phyloP scores from a whole-genome alignment of 495 filamentous ascomycete genomes.

The Saxophila tyrrhenica region DNA sequence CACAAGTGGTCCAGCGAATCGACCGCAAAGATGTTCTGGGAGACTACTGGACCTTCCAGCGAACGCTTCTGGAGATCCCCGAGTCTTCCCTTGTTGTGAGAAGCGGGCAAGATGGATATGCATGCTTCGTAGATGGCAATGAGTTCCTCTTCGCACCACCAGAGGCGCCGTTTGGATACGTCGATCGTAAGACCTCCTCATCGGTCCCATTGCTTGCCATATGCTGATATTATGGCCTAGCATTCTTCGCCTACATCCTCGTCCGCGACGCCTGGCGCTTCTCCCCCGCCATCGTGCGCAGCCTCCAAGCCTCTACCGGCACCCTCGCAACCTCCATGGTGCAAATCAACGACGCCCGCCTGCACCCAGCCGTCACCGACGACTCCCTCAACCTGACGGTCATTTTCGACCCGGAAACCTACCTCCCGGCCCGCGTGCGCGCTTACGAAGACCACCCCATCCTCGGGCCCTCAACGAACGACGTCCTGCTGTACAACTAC shows the following conservation, averaged over 20 bases:
- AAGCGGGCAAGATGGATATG: constrained; percentile 9
- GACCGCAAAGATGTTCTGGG: constrained; percentile 7
- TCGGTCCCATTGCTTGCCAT: not conserved
- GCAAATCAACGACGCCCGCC: not conserved
- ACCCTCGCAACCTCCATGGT: not conserved
- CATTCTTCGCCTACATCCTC: not conserved
- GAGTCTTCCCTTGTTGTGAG: constrained; percentile 12
- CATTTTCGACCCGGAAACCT: not conserved
- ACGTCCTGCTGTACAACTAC: constrained; percentile 4
- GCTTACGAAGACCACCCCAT: constrained; percentile 2
- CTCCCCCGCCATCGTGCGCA: not conserved
- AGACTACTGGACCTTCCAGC: constrained; percentile 15
- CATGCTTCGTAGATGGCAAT: constrained; percentile 13
- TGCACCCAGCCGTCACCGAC: not conserved
- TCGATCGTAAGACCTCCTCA: not conserved
- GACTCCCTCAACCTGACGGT: not conserved
- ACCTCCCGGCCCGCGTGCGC: constrained; percentile 1
- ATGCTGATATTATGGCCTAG: no score
- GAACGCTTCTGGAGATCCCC: constrained; percentile 2
- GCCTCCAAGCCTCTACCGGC: not conserved
- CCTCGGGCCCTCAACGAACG: constrained; percentile 2
- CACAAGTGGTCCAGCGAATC: constrained; percentile 6
- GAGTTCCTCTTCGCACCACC: not conserved
- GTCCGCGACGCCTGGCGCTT: constrained; percentile 1
- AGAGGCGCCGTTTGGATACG: not conserved